Base-by-base conservation (phyloP, 108 stramenopile genomes). In the Fragilariopsis cylindrus region DNA sequence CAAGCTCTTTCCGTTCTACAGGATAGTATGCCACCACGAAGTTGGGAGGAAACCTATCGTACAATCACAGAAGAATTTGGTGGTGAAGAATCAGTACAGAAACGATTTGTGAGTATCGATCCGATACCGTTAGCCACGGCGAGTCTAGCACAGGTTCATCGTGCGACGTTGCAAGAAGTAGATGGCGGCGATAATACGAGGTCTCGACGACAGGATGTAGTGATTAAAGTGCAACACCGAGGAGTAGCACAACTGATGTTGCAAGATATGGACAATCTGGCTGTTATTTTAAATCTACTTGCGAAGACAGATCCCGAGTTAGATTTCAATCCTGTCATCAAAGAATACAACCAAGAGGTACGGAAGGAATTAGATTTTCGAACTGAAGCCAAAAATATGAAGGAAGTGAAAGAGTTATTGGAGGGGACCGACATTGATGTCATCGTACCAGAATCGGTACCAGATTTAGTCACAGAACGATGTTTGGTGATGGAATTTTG, bases 401-500 rank as follows among this genome's bases (percentile, higher is more conserved):
- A 45, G 4, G 76, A 80, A 3, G 87, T 82, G 55, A 48, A 69
- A 3, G 40, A 42, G 19, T 49, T 64, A n/a, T 7, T 77, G 8
- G 50, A 62, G 46, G 39, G 57, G 19, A 70, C 39, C 0, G 6
- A 15, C 1, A 40, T 11, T 19, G 21, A 48, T 3, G 71, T 41
- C 4, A 54, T 54, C 40, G 3, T 54, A 7, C 52, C 69, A 2
- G 52, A 69, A 50, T 53, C 48, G n/a, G 15, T 48, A 41, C 19
- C 42, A 3, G 64, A 43, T 40, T 54, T 66, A 13, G 44, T 48
- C n/a, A 21, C 47, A 18, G 48, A 63, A 11, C 76, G 81, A 39
- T 80, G 90, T 7, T 71, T 94, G 67, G 77, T 90, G n/a, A 94
- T 94, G 92, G 79, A 86, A 43, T 94, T 80, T 69, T 81, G 89